Conservation (phyloP, 257 asterid genomes). For the Gynochthodes officinalis region DNA sequence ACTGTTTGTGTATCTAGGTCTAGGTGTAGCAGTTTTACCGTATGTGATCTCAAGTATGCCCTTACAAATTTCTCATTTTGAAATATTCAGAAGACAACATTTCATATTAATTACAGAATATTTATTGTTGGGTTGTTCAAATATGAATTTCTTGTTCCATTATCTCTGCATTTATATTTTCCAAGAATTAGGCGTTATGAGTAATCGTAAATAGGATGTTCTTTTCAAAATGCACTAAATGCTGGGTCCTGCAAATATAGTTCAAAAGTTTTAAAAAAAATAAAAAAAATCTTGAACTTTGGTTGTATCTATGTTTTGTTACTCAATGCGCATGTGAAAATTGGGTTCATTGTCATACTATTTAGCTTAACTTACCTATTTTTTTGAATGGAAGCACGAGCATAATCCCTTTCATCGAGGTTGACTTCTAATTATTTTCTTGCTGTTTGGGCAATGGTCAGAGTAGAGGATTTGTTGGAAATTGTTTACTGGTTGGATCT, state of each 20-base stretch:
- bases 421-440: neutral
- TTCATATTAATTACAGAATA: neutral
- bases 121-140: neutral
- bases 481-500: neutral
- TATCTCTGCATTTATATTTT: neutral
- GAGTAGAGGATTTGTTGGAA: neutral
- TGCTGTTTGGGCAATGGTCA: neutral
- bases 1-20: neutral
- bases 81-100: neutral
- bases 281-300: neutral
- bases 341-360: neutral
- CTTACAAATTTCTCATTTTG: neutral
- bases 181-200: neutral
- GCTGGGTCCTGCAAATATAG: neutral
- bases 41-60: neutral
- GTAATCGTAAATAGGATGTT: neutral
- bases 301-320: neutral
- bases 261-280: neutral
- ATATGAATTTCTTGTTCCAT: neutral
- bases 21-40: slow-evolving; percentile 9
- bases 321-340: neutral
- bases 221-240: neutral
- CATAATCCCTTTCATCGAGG: too few relatives aligned
- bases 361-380: neutral
- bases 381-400: too few relatives aligned